Percentiles rank a stretch among this genome's conserved stretches.
phyloP scores from a whole-genome alignment of 73 alveolate species.

The Paramecium caudatum region DNA sequence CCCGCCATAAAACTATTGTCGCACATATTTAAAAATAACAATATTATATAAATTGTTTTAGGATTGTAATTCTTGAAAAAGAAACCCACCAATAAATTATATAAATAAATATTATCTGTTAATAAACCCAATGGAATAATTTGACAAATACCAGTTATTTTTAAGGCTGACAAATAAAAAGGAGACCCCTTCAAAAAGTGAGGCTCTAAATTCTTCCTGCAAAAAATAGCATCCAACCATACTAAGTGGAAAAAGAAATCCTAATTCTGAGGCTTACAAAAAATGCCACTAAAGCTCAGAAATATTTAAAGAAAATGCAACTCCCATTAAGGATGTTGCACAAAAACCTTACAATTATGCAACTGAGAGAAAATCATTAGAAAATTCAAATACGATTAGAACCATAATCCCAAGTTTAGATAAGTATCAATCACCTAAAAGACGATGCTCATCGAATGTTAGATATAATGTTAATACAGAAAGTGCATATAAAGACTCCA shows the following conservation, averaged over 20 bases:
- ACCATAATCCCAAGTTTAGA: constrained; percentile 21
- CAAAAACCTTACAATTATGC: background rate
- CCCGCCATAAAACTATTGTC: too few relatives aligned
- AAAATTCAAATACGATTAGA: constrained; percentile 2
- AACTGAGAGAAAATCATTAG: constrained; percentile 11
- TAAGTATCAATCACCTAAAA: constrained; percentile 40
- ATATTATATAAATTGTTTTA: too few relatives aligned
- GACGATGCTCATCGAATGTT: constrained; percentile 11
- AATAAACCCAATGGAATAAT: constrained; percentile 17
- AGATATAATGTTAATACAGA: constrained; percentile 52
- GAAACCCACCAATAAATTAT: constrained; percentile 34
- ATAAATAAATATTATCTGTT: constrained; percentile 29
- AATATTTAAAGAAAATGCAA: constrained; percentile 49
- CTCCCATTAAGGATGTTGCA: background rate
- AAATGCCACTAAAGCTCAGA: constrained; percentile 25
- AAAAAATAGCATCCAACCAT: constrained; percentile 44
- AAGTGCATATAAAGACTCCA: constrained; percentile 11
- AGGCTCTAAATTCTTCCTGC: background rate
- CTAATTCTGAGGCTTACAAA: constrained; percentile 47
- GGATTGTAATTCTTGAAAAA: too few relatives aligned
- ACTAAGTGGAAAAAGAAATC: constrained; percentile 63
- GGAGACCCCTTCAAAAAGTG: background rate
- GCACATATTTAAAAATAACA: too few relatives aligned
- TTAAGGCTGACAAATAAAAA: constrained; percentile 24
- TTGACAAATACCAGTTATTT: constrained; percentile 13